Evolutionary conservation across 2,329 filamentous ascomycete species (phyloP).

Genomic region (Claviceps maximensis): DNA sequence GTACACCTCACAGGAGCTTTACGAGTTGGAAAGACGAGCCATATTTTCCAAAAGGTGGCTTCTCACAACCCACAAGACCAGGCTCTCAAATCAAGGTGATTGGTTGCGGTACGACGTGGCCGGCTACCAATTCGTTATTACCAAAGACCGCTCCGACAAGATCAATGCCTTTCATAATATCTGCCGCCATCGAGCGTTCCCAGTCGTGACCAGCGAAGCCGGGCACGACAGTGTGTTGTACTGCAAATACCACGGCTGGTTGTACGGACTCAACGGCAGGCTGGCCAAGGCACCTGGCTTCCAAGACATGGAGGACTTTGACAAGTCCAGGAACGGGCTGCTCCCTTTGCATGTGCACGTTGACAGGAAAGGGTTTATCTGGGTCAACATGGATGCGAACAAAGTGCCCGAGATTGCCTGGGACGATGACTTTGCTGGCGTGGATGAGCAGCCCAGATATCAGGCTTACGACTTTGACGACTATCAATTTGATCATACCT

Average conservation of each 20-base stretch:
- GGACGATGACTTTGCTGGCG: slow-evolving; percentile 36
- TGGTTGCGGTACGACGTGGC: slow-evolving; percentile 43
- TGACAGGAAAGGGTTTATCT: slow-evolving; percentile 41
- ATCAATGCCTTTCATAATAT: slow-evolving; percentile 51
- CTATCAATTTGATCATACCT: slow-evolving; percentile 43
- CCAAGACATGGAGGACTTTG: slow-evolving; percentile 40
- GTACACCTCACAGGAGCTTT: slow-evolving; percentile 40
- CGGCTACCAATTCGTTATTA: slow-evolving; percentile 41
- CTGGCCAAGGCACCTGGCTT: slow-evolving; percentile 48
- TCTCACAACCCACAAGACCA: slow-evolving; percentile 38
- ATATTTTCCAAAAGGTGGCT: slow-evolving; percentile 46
- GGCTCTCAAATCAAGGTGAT: slow-evolving; percentile 38
- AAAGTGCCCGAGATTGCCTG: slow-evolving; percentile 34
- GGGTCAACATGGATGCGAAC: slow-evolving; percentile 40
- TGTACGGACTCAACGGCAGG: slow-evolving; percentile 42
- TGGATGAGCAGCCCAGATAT: slow-evolving; percentile 32
- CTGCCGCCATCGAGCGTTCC: slow-evolving; percentile 48
- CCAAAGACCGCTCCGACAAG: slow-evolving; percentile 33
- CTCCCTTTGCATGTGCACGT: slow-evolving; percentile 41
- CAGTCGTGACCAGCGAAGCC: slow-evolving; percentile 36
- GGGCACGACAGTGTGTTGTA: slow-evolving; percentile 40
- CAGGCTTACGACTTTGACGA: slow-evolving; percentile 34
- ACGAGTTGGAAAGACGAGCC: slow-evolving; percentile 41
- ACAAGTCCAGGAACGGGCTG: slow-evolving; percentile 41
- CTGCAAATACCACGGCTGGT: slow-evolving; percentile 52